Evolutionary conservation across 2,329 filamentous ascomycete genomes (phyloP), one percentile per base, ranked within the genome.

Genomic region (Aspergillus vadensis): DNA sequence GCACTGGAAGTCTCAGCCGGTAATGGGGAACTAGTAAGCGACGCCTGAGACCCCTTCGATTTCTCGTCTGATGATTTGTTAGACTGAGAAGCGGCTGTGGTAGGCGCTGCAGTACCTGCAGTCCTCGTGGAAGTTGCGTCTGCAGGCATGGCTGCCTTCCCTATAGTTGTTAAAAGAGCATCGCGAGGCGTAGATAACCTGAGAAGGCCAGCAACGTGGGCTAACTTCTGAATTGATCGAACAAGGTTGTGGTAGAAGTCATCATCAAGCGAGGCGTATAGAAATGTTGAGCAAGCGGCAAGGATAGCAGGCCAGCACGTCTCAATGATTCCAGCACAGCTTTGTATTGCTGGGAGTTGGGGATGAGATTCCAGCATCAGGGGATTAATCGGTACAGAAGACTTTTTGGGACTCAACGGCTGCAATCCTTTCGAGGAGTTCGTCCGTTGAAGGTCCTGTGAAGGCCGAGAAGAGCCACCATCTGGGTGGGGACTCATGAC

Each of bases 301-400:
- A 99, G 85, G 41, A 98, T 88, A 12, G 95, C 95, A 50, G 95
- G 95, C 95, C 95, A 99, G 74, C 94, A 98, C 66, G 91, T 85
- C 4, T 96, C 91, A 23, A 99, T 90, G 57, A 99, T 89, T 9
- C 85, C 85, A 12, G 92, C 91, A 68, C 91, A 94, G 2, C 87
- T 86, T 69, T 88, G 86, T 59, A 98, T 87, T 53, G 92, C 89
- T 1, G 81, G 74, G 55, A 88, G 83, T 8, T 92, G 81, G 0
- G 90, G 85, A 70, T 96, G 91, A 41, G 90, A 86, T 62, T 88
- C 86, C 7, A 96, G 76, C 1, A 83, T 83, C 3, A 99, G 79
- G 2, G 95, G 95, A 73, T 99, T 99, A 17, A 94, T 79, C 1
- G 92, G 91, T 21, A 79, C 69, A n/a, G 72, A 66, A 6, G 70